Conservation (phyloP, 2,329 filamentous ascomycete species). For the Taxawa tesnikishii region DNA sequence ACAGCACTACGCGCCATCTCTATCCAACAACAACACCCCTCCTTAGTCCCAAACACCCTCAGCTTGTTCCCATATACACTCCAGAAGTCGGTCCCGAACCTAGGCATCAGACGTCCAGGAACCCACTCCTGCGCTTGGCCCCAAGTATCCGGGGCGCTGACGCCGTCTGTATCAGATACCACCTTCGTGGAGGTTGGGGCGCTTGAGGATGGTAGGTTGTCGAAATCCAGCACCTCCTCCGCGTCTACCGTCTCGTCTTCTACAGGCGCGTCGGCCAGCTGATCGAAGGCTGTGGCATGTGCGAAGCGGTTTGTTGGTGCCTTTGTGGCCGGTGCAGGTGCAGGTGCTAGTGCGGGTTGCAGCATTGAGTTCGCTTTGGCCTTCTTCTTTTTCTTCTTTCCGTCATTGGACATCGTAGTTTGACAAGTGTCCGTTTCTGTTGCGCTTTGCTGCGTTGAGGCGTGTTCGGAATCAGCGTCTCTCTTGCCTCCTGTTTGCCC, state of each 20-base stretch:
- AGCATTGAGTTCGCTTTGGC: conserved; percentile 10
- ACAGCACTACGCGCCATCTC: background rate
- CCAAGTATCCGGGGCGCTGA: conserved; percentile 1
- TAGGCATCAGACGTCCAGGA: conserved; percentile 29
- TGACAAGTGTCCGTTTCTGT: conserved; percentile 7
- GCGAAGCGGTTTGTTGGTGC: conserved; percentile 13
- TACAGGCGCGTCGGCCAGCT: conserved; percentile 12
- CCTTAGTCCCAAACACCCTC: conserved; percentile 47
- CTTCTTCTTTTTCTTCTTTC: conserved; percentile 7
- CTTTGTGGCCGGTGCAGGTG: background rate
- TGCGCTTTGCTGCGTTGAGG: background rate
- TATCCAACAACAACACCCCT: conserved; percentile 33
- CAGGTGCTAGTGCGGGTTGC: conserved; percentile 3
- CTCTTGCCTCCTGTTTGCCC: background rate
- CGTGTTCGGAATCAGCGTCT: conserved; percentile 1
- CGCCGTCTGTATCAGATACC: conserved; percentile 5
- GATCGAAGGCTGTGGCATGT: conserved; percentile 19
- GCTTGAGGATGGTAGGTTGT: conserved; percentile 4
- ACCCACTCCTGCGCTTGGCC: background rate
- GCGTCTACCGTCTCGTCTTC: conserved; percentile 7
- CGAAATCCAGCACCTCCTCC: conserved; percentile 6
- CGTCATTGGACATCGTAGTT: background rate
- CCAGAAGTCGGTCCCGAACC: conserved; percentile 43
- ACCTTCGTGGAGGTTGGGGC: conserved; percentile 4
- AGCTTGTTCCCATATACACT: conserved; percentile 45